Evolutionary conservation across 257 asterid species (phyloP).

Genomic region (Vinca minor): DNA sequence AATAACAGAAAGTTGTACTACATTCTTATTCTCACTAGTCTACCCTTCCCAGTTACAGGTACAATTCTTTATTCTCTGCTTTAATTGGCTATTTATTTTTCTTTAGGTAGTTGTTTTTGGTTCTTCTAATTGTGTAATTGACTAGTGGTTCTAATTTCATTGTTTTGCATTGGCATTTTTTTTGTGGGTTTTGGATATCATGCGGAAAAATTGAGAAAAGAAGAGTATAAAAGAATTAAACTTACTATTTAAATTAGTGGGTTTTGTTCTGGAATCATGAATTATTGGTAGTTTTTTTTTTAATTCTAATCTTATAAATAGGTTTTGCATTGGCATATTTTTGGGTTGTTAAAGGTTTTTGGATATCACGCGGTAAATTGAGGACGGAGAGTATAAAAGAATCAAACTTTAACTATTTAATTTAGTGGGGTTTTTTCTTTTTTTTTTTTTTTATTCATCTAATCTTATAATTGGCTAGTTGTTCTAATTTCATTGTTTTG

Average conservation of each 20-base stretch:
- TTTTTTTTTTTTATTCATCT: neutral
- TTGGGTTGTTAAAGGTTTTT: neutral
- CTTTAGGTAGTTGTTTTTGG: too few species aligned
- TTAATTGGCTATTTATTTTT: neutral
- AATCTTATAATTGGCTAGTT: neutral
- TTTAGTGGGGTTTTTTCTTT: too few species aligned
- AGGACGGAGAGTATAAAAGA: neutral
- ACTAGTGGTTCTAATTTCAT: too few species aligned
- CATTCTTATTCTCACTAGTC: neutral
- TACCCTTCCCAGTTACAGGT: neutral
- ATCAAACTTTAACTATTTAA: neutral
- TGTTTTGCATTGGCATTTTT: too few species aligned
- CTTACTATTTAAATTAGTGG: too few species aligned
- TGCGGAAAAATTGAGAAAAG: too few species aligned
- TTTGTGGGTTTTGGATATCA: too few species aligned
- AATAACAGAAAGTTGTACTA: neutral
- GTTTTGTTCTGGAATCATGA: neutral
- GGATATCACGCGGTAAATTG: neutral
- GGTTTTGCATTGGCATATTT: neutral
- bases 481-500: neutral
- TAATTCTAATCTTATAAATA: neutral
- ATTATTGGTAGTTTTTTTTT: neutral
- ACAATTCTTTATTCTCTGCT: neutral
- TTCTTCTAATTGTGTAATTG: too few species aligned
- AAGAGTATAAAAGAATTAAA: too few species aligned